Conservation (phyloP, 2,329 filamentous ascomycete species). For the Fusarium beomiforme region DNA sequence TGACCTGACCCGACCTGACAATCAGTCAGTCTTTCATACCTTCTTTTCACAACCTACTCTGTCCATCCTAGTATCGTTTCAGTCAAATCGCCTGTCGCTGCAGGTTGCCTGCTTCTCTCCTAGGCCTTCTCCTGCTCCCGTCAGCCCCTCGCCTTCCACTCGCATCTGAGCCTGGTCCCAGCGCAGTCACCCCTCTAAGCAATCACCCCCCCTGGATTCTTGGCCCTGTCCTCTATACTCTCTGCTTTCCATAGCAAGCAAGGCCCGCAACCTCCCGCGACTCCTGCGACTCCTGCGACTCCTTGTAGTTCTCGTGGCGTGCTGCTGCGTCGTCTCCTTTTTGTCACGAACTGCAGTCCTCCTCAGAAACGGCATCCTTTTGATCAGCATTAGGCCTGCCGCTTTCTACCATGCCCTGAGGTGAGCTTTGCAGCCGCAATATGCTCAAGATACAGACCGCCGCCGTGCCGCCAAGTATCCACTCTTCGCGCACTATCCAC, state of each 20-base stretch:
- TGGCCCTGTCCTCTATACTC: slow-evolving; percentile 24
- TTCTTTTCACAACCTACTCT: slow-evolving; percentile 23
- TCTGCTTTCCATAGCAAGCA: slow-evolving; percentile 17
- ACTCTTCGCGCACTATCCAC: slow-evolving; percentile 45
- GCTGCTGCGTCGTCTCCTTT: slow-evolving; percentile 26
- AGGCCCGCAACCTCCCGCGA: slow-evolving; percentile 35
- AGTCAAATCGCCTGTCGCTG: slow-evolving; percentile 27
- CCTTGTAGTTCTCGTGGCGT: slow-evolving; percentile 32
- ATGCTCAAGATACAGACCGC: slow-evolving; percentile 47
- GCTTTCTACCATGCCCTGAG: slow-evolving; percentile 49
- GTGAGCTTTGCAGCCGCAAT: slow-evolving; percentile 45
- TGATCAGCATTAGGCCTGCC: slow-evolving; percentile 46
- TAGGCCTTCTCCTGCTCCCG: slow-evolving; percentile 13
- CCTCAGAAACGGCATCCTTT: slow-evolving; percentile 27
- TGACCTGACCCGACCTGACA: slow-evolving; percentile 4
- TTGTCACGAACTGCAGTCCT: slow-evolving; percentile 25
- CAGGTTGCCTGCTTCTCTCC: not conserved
- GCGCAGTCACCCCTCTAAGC: slow-evolving; percentile 32
- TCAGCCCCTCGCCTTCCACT: slow-evolving; percentile 38
- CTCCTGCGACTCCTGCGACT: slow-evolving; percentile 32
- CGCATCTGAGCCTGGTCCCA: slow-evolving; percentile 35
- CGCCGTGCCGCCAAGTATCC: slow-evolving; percentile 47
- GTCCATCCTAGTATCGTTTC: slow-evolving; percentile 24
- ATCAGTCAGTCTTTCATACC: slow-evolving; percentile 18
- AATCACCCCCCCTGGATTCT: slow-evolving; percentile 33